phyloP scores from a whole-genome alignment of 371 early-diverging fungal species.

The Mortierella sp. region DNA sequence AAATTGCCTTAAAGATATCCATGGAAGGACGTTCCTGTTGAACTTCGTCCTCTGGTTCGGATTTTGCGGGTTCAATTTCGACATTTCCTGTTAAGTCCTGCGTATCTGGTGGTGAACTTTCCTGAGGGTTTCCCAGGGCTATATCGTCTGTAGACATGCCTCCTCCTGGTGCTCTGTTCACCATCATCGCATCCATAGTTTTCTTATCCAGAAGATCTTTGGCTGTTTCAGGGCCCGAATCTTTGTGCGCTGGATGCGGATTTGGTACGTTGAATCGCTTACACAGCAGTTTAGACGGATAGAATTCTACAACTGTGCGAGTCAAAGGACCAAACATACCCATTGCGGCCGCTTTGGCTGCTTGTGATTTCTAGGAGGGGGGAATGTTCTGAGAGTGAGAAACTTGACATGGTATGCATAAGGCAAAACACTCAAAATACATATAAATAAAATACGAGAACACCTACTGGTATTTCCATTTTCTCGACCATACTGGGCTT shows the following conservation, averaged over 20 bases:
- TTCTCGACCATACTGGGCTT: constrained; percentile 16
- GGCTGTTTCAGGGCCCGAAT: constrained; percentile 55
- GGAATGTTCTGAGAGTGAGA: background rate
- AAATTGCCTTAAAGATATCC: constrained; percentile 91
- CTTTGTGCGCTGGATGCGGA: constrained; percentile 75
- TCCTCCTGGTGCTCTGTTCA: constrained; percentile 56
- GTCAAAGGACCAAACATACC: constrained; percentile 85
- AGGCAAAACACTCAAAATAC: background rate
- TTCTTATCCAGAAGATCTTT: constrained; percentile 59
- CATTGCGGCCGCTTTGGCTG: constrained; percentile 76
- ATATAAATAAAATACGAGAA: background rate
- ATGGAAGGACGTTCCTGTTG: constrained; percentile 75
- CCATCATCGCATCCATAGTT: constrained; percentile 71
- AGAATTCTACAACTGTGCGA: constrained; percentile 70
- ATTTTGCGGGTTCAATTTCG: constrained; percentile 16
- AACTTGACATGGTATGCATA: background rate
- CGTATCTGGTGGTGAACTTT: background rate
- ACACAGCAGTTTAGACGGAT: constrained; percentile 80
- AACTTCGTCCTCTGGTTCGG: constrained; percentile 7
- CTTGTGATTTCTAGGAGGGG: constrained; percentile 59
- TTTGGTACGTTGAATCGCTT: constrained; percentile 87
- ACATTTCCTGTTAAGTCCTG: background rate
- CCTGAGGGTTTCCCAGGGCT: background rate
- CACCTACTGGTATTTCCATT: constrained; percentile 28
- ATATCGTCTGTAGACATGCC: constrained; percentile 17